Percentiles rank a stretch among this genome's conserved stretches.
Evolutionary conservation across 2,329 filamentous ascomycete species (phyloP).

Genomic region (Fusarium scirpi): DNA sequence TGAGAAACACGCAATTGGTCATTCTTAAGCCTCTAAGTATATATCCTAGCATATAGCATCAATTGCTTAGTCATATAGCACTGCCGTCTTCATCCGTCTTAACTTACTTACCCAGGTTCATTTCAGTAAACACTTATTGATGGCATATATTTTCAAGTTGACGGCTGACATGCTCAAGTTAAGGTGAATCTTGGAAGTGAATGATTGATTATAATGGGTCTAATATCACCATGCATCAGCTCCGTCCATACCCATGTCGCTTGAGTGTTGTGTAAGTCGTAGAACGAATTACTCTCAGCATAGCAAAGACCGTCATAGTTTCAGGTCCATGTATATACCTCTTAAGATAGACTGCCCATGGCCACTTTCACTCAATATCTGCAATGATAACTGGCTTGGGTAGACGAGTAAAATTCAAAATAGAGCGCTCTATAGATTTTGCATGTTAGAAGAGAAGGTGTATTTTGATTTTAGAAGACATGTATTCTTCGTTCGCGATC

Average conservation of each 20-base stretch:
- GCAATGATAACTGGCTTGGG: neutral
- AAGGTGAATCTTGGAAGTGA: neutral
- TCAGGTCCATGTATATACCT: neutral
- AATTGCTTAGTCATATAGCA: neutral
- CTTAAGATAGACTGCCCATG: neutral
- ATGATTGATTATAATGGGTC: neutral
- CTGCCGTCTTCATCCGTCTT: neutral
- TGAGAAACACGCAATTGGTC: rapidly evolving
- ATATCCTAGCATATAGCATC: neutral
- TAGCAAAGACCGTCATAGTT: neutral
- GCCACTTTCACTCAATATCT: neutral
- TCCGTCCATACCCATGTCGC: neutral
- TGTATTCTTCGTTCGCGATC: neutral
- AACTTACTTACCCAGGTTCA: neutral
- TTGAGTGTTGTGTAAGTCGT: neutral
- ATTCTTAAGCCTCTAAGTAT: rapidly evolving
- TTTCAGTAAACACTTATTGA: neutral
- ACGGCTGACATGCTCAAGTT: rapidly evolving
- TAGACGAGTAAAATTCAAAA: neutral
- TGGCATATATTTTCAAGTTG: neutral
- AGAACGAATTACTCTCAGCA: neutral
- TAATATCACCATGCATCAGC: neutral
- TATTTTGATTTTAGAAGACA: neutral
- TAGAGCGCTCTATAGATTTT: neutral
- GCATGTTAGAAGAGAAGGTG: neutral